Evolutionary conservation across 148 eudicot genomes (phyloP), one percentile per base, ranked within the genome.

Genomic region (Camellia sinensis): DNA sequence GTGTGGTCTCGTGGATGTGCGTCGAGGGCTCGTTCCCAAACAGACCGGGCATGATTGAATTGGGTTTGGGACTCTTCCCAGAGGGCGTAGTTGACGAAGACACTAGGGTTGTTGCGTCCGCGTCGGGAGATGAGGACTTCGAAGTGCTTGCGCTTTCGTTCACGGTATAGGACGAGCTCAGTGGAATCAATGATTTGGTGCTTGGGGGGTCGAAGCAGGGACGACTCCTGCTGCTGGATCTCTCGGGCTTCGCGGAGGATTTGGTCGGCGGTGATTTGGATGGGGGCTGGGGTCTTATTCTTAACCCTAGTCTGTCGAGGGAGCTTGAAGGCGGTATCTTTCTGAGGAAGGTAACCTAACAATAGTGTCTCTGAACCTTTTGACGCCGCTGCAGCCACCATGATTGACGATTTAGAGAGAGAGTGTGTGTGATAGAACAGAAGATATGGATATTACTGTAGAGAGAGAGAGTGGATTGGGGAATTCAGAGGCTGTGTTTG

Each of bases 41-140:
- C n/a, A n/a, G 97, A 95, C 0, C 99, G 87, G 2, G 97, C 90
- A 3, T 97, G 91, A 45, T 82, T 78, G 72, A 87, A 89, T n/a
- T 95, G 94, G 75, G 82, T 85, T 83, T 92, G 97, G 2, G 94
- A 90, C 84, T 95, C 99, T 59, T 93, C 97, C 99, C 97, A 95
- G 71, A 89, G 84, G 7, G 97, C 99, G 83, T 95, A 95, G 82
- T 91, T 90, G 15, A 91, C 87, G 97, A 97, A 95, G 11, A 87
- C 92, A 46, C 90, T 75, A 6, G 84, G 12, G 41, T 21, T 85
- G 74, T 91, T 91, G 96, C 96, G 89, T 43, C 97, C 76, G 1
- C 83, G 91, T 41, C 93, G 82, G 19, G 93, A 82, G 5, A 93
- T 90, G 22, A 93, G 77, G 82, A 87, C 94, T 75, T 95, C 98